Evolutionary conservation across 1,284 basidiomycete genomes (phyloP), one percentile per base, ranked within the genome.

Genomic region (Ceratorhiza oryzae-sativae): DNA sequence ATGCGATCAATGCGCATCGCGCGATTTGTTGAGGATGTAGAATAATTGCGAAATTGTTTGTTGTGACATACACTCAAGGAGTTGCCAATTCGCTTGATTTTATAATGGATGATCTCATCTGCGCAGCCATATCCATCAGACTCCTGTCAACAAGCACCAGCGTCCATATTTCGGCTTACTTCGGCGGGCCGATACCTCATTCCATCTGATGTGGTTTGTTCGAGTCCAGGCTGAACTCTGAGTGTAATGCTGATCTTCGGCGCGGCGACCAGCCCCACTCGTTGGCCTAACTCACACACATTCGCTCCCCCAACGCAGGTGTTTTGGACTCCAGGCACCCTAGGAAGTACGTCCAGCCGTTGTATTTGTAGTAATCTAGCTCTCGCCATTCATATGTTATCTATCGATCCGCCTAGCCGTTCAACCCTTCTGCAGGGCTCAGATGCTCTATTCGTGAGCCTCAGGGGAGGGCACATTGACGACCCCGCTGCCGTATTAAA

Each of bases 1-100:
- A 85, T 91, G 86, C 78, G 79, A 70, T 83, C 84, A 74, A 77
- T 86, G 27, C 77, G 83, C 56, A 78, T 88, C 1, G 87, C 87
- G 15, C 82, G 77, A 68, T 75, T 85, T 71, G 76, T 63, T 27
- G 34, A 70, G 49, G 53, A 70, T 39, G 18, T n/a, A 58, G 4
- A 58, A 39, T 58, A 56, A 34, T 36, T 36, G 13, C 9, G 3
- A 34, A 23, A 39, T 39, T 36, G 32, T 56, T 56, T 56, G 53
- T n/a, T 56, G 39, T 15, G 34, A 12, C 18, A 55, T 55, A 30
- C 34, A 18, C 51, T 55, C n/a, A 18, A 18, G 15, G 32, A 55
- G 36, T 36, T 39, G 18, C 8, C 18, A 23, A 30, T 2, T 41
- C 34, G 41, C 41, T 58, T 58, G 34, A 58, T 39, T 58, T 30